Evolutionary conservation across 768 basidiomycete genomes (phyloP), one percentile per base, ranked within the genome.

Genomic region (Sutorius australiensis): DNA sequence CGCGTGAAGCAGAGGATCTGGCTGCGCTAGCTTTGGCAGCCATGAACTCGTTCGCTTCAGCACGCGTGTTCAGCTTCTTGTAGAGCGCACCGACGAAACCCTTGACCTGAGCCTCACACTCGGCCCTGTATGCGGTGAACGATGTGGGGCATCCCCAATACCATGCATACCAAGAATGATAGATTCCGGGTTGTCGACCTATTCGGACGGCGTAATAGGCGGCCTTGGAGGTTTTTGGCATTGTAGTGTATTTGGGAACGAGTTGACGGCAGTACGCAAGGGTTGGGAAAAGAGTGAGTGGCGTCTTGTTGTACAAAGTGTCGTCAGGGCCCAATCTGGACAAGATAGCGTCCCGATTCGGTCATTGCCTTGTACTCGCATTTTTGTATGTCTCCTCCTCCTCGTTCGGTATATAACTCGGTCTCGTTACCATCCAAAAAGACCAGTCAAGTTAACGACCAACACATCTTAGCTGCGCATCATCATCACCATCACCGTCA

Each of bases 121-220:
- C 90, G 6, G 71, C 73, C 92, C 91, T 92, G 5, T 50, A 14
- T 38, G 32, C 11, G 31, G 53, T 62, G 51, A 66, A 36, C 44
- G 59, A 50, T 7, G 72, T 65, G 4, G 5, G 5, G 47, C 21
- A 50, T 44, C 74, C 71, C 8, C 73, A 60, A 3, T 21, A 73
- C 73, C 11, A 41, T 34, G 49, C 75, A 59, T 62, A 88, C 92
- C 93, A 95, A 27, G 82, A 78, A 2, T 55, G 53, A 65, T 84
- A 94, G 5, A 94, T 72, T 0, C 92, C 92, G 0, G 83, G 76
- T 11, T 61, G 56, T 33, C 73, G 71, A 10, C 92, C 92, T n/a
- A 67, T 73, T 33, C 73, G 75, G 8, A 95, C 91, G 24, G 89
- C 87, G 65, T 92, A 93, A 66, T 78, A 91, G 5, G 66, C 73